Conservation (phyloP, 2,329 filamentous ascomycete genomes). For the Sclerotinia borealis region DNA sequence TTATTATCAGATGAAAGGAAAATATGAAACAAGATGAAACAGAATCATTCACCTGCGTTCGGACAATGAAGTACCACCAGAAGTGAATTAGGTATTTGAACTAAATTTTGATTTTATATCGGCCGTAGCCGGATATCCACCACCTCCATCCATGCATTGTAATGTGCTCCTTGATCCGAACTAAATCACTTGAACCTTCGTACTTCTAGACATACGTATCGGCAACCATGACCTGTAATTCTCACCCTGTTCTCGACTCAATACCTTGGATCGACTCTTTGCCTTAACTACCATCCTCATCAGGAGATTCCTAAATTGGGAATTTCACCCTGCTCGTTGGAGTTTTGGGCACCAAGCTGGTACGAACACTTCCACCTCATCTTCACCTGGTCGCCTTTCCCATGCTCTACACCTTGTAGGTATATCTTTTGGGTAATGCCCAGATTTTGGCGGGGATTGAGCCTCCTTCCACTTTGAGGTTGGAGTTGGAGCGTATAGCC, state of each 20-base stretch:
- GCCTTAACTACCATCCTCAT: background rate
- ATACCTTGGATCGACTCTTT: background rate
- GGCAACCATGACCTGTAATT: background rate
- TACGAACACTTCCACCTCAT: conserved; percentile 87
- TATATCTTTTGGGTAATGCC: conserved; percentile 79
- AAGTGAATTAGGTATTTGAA: background rate
- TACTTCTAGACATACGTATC: background rate
- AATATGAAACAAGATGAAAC: background rate
- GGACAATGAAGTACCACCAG: background rate
- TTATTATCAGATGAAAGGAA: too few relatives aligned
- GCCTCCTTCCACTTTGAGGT: conserved; percentile 74
- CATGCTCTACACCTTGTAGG: conserved; percentile 64
- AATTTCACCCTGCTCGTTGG: conserved; percentile 81
- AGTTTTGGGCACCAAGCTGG: conserved; percentile 57
- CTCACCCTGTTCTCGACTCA: background rate
- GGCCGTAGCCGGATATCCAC: background rate
- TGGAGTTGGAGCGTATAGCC: conserved; percentile 75
- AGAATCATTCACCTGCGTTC: background rate
- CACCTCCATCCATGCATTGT: conserved; percentile 1
- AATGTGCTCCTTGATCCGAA: background rate
- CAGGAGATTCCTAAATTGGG: conserved; percentile 69
- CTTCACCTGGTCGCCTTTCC: conserved; percentile 73
- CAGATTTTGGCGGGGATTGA: conserved; percentile 61
- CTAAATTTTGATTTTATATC: background rate
- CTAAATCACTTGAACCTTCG: background rate